Conservation (phyloP, 2,329 filamentous ascomycete genomes). For the Annulohypoxylon truncatum region DNA sequence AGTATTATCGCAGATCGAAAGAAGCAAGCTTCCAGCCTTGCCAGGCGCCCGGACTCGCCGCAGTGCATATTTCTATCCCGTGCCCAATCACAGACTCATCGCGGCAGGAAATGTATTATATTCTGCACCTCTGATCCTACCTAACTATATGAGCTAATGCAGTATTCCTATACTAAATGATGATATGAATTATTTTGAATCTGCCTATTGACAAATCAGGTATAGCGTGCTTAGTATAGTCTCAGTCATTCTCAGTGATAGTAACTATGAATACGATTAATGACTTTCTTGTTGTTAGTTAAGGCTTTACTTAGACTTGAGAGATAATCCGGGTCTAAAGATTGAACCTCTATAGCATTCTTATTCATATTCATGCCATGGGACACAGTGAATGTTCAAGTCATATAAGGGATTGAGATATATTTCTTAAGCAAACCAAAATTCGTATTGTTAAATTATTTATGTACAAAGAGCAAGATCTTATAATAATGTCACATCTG, state of each 20-base stretch:
- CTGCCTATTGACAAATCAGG: conserved; percentile 27
- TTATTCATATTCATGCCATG: not conserved
- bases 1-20: conserved; percentile 26
- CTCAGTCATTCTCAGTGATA: not conserved
- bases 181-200: conserved; percentile 24
- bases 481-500: not conserved
- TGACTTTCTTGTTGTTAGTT: not conserved
- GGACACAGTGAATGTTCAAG: not conserved
- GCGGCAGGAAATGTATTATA: conserved; percentile 21
- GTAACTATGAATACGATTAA: not conserved
- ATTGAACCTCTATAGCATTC: not conserved
- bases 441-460: not conserved
- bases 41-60: conserved; percentile 35
- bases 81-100: conserved; percentile 25
- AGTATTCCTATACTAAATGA: conserved; percentile 12
- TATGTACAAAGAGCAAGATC: not conserved
- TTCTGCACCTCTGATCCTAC: conserved; percentile 17
- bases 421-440: not conserved
- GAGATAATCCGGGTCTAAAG: not conserved
- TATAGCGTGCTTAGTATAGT: conserved; percentile 12
- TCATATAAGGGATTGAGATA: not conserved
- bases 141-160: conserved; percentile 26
- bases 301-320: not conserved
- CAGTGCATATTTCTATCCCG: conserved; percentile 4
- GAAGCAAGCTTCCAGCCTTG: conserved; percentile 23